Percentiles rank a stretch among this genome's conserved stretches.
These are phyloP conservation scores for Rosa hybrid DNA, from an alignment of 331 rosid species.

Conservation along the genomic window DNA sequence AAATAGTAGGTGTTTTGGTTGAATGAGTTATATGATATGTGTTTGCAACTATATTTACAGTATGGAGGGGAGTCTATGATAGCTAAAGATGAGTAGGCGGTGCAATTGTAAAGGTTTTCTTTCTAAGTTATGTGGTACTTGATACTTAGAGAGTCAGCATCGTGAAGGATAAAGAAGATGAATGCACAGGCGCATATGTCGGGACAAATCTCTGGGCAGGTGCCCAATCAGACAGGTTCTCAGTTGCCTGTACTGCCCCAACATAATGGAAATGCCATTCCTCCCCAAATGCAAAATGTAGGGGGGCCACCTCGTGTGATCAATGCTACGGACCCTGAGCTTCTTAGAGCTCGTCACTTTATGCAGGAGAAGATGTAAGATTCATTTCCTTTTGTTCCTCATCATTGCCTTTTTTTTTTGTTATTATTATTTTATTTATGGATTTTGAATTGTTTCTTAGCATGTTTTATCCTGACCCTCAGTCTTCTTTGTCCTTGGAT, in stretches of 20 bases:
- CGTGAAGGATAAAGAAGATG: conserved; percentile 51
- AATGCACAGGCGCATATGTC: conserved; percentile 62
- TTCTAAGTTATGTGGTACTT: conserved; percentile 38
- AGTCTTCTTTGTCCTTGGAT: not conserved
- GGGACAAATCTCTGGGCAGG: conserved; percentile 70
- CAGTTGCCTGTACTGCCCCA: conserved; percentile 62
- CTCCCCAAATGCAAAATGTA: conserved; percentile 52
- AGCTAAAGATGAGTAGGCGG: conserved; percentile 20
- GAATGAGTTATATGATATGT: not conserved
- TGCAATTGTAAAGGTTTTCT: conserved; percentile 7
- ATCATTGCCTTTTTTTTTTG: not conserved
- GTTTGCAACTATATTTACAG: conserved; percentile 5
- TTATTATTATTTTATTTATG: not conserved
- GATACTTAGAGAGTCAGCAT: conserved; percentile 32
- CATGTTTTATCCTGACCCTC: not conserved
- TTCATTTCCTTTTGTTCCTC: not conserved
- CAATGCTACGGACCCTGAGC: conserved; percentile 54
- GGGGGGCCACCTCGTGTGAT: conserved; percentile 44
- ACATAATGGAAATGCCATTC: conserved; percentile 54
- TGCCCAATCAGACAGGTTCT: conserved; percentile 66
- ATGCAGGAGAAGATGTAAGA: conserved; percentile 78
- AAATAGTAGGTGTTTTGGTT: not conserved
- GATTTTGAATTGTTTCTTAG: not conserved
- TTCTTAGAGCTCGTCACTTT: conserved; percentile 42
- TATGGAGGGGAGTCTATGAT: conserved; percentile 11